phyloP scores from a whole-genome alignment of 768 basidiomycete genomes.

The Mycena leptocephala region DNA sequence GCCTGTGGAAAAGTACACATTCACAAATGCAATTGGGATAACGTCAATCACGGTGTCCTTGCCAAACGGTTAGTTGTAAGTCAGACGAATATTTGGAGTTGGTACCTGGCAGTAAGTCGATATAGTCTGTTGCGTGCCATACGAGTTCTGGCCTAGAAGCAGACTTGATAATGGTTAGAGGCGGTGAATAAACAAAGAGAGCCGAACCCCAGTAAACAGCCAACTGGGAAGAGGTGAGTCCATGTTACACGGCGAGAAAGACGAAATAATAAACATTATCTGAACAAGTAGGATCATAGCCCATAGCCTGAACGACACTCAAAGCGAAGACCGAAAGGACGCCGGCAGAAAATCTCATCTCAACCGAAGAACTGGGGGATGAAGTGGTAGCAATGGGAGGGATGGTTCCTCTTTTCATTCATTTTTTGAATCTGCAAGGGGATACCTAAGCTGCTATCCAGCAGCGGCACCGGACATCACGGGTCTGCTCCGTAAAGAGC shows the following conservation, averaged over 20 bases:
- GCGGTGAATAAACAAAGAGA: background rate
- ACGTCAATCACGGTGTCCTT: conserved; percentile 26
- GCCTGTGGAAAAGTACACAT: conserved; percentile 23
- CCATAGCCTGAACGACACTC: conserved; percentile 7
- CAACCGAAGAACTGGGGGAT: background rate
- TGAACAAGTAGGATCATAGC: conserved; percentile 17
- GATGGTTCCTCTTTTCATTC: conserved; percentile 8
- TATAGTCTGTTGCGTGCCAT: conserved; percentile 71
- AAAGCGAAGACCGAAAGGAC: conserved; percentile 23
- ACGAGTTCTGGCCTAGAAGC: conserved; percentile 68
- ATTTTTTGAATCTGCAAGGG: conserved; percentile 15
- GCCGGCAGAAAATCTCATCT: conserved; percentile 14
- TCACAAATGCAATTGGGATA: conserved; percentile 21
- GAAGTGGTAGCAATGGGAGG: background rate
- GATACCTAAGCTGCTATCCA: background rate
- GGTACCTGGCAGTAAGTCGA: conserved; percentile 69
- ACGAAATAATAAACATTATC: conserved; percentile 22
- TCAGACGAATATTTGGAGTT: background rate
- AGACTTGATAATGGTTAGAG: background rate
- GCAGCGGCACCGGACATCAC: conserved; percentile 23
- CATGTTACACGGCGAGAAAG: background rate
- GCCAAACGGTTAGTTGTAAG: background rate
- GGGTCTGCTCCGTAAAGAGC: background rate
- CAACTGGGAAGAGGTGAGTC: conserved; percentile 26
- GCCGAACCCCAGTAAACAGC: conserved; percentile 25